Evolutionary conservation across 257 asterid species (phyloP).

Genomic region (Plantago elongata): DNA sequence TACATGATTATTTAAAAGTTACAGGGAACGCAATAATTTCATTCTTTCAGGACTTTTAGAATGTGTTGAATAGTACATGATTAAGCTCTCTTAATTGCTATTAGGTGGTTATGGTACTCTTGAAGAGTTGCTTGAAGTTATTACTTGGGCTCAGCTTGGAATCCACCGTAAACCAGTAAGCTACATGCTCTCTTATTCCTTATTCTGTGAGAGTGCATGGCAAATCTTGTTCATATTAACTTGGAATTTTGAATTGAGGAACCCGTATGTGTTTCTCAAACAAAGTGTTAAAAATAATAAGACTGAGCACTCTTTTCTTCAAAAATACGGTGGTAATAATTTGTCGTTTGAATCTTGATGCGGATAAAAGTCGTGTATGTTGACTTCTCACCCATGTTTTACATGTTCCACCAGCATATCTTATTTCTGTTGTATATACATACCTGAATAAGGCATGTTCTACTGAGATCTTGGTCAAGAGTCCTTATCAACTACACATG

Average conservation of each 20-base stretch:
- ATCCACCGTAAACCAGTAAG: slow-evolving; percentile 90
- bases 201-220: neutral
- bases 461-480: slow-evolving; percentile 27
- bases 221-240: too few species aligned
- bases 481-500: slow-evolving; percentile 6
- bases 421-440: slow-evolving; percentile 4
- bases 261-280: too few species aligned
- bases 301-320: neutral
- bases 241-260: too few species aligned
- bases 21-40: neutral
- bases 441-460: slow-evolving; percentile 3
- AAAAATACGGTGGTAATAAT: neutral
- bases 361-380: neutral
- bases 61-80: neutral
- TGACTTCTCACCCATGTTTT: slow-evolving; percentile 9
- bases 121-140: slow-evolving; percentile 96
- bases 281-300: too few species aligned
- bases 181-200: neutral
- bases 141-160: slow-evolving; percentile 98
- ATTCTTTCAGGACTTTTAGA: neutral
- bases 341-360: neutral
- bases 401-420: slow-evolving; percentile 21
- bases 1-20: neutral
- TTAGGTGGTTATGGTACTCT: slow-evolving; percentile 94
- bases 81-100: neutral